A percentile compares a stretch with the other conserved stretches of the same genome.
Evolutionary conservation across 495 filamentous ascomycete genomes (phyloP).

Genomic region (Viridothelium virens): DNA sequence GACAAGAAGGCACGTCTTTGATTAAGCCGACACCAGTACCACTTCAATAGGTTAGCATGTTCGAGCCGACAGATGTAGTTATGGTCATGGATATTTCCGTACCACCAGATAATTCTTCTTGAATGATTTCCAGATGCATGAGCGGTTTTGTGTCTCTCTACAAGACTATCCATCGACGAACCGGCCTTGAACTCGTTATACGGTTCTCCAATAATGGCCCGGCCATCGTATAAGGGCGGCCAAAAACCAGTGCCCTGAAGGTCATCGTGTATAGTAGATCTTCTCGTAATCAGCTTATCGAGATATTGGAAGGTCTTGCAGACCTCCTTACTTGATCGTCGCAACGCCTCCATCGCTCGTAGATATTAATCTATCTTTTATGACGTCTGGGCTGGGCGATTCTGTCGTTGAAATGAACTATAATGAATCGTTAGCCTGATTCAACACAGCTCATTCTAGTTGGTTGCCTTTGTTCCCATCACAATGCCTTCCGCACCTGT

Average conservation of each 20-base stretch:
- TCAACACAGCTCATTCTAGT: background rate
- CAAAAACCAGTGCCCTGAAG: conserved; percentile 11
- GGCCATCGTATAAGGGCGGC: conserved; percentile 8
- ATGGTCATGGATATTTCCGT: background rate
- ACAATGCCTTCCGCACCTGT: conserved; percentile 56
- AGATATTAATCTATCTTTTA: background rate
- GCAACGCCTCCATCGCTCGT: conserved; percentile 3
- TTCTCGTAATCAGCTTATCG: background rate
- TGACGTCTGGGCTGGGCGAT: background rate
- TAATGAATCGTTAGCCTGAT: background rate
- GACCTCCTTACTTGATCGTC: conserved; percentile 6
- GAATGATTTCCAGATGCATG: background rate
- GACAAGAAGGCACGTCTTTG: background rate
- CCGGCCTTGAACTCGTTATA: conserved; percentile 11
- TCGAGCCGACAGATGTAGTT: background rate
- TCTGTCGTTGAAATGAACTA: conserved; percentile 14
- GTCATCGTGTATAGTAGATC: conserved; percentile 6
- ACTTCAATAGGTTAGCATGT: background rate
- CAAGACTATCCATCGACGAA: background rate
- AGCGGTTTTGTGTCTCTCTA: conserved; percentile 6
- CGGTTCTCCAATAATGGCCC: conserved; percentile 9
- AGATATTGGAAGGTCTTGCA: background rate
- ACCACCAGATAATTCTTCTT: conserved; percentile 13
- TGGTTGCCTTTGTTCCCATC: conserved; percentile 50
- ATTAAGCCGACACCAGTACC: conserved; percentile 14